A percentile compares a stretch with the other conserved stretches of the same genome.
Evolutionary conservation across 208 protist genomes (phyloP).

Genomic region (Giardia duodenalis): DNA sequence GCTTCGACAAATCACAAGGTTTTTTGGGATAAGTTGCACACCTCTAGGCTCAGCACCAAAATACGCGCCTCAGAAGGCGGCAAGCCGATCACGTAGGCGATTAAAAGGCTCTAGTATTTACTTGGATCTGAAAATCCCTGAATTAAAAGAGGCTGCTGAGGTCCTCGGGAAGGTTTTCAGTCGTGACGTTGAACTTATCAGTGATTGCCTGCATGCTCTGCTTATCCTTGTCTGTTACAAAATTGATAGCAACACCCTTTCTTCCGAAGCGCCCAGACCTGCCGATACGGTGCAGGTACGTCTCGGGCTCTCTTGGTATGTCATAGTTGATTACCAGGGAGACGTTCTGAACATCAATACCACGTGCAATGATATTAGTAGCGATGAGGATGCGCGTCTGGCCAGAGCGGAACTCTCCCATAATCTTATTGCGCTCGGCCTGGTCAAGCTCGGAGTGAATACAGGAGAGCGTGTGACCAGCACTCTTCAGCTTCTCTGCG

Average conservation of each 20-base stretch:
- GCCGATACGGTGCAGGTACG: constrained; percentile 96
- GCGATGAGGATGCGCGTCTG: constrained; percentile 87
- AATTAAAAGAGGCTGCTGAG: constrained; percentile 2
- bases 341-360: constrained; percentile 99
- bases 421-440: constrained; percentile 85
- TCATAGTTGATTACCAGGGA: constrained; percentile 99
- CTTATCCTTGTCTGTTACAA: constrained; percentile 86
- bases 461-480: constrained; percentile 75
- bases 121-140: too few species aligned
- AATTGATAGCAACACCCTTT: constrained; percentile 99
- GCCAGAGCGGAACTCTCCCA: constrained; percentile 85
- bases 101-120: too few species aligned
- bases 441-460: constrained; percentile 93
- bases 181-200: constrained; percentile 92
- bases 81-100: too few species aligned
- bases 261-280: constrained; percentile 93
- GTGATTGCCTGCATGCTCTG: constrained; percentile 84
- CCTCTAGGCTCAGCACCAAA: too few species aligned
- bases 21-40: too few species aligned
- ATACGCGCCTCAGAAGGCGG: too few species aligned
- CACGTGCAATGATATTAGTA: constrained; percentile 92
- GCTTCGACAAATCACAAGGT: too few species aligned
- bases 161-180: constrained; percentile 84
- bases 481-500: constrained; percentile 64
- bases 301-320: constrained; percentile 90